Evolutionary conservation across 2,329 filamentous ascomycete genomes (phyloP).

Genomic region (Saccharata proteae): DNA sequence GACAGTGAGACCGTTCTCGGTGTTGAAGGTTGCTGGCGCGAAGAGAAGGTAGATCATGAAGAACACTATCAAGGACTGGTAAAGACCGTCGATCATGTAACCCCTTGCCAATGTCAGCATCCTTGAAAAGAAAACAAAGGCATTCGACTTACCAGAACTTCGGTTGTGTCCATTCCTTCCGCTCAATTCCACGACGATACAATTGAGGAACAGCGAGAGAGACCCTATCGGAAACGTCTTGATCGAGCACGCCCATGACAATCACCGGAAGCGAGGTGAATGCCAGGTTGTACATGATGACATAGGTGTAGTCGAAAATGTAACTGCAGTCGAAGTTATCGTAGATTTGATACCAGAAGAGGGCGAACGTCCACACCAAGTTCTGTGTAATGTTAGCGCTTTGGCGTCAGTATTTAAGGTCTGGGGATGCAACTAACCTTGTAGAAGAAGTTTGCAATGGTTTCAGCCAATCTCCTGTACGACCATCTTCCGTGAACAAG

Average conservation of each 20-base stretch:
- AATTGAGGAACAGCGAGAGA: constrained; percentile 90
- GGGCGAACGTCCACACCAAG: constrained; percentile 89
- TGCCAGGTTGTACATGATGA: constrained; percentile 88
- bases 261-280: constrained; percentile 94
- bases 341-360: constrained; percentile 97
- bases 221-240: constrained; percentile 89
- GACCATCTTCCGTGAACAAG: constrained; percentile 91
- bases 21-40: constrained; percentile 53
- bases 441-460: constrained; percentile 98
- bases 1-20: constrained; percentile 60
- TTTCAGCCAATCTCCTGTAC: constrained; percentile 86
- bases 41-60: constrained; percentile 85
- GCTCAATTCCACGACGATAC: constrained; percentile 89
- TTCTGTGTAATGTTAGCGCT: constrained; percentile 45
- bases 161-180: constrained; percentile 85
- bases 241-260: constrained; percentile 91
- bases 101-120: constrained; percentile 29
- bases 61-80: constrained; percentile 88
- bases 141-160: constrained; percentile 83
- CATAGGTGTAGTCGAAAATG: constrained; percentile 95
- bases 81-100: constrained; percentile 90
- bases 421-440: constrained; percentile 62
- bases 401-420: not conserved
- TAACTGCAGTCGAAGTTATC: constrained; percentile 95
- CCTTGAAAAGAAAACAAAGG: not conserved